Base-by-base conservation (phyloP, 768 basidiomycete species). In the Tricholoma terreum region DNA sequence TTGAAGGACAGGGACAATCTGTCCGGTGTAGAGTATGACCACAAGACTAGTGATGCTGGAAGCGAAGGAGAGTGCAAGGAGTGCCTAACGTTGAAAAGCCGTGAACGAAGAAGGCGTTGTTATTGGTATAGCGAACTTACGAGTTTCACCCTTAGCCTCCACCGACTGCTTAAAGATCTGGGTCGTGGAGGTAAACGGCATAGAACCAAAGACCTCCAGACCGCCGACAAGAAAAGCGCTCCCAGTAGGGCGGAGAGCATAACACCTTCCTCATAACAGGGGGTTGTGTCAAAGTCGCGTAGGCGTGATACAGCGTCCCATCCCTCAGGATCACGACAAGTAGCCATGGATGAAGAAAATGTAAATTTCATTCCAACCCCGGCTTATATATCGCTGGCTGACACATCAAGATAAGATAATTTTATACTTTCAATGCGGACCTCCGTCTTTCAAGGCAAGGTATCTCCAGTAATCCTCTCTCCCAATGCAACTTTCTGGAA, bases 401-500 rank as follows among this genome's bases (percentile, higher is more conserved):
- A 34, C 34, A 56, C 48, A 50, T 52, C 45, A 22, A 27, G 19
- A 27, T 45, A 22, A 51, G 24, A 42, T 38, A 31, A 19, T 40
- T 50, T 48, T 9, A 56, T 56, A 14, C 4, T n/a, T n/a, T n/a
- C 42, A 48, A 49, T 46, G 38, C 34, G 40, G 59, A 21, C 22
- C 12, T 35, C 10, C 6, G 19, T 17, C 15, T 55, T 34, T 53
- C 48, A 72, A 4, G 94, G 94, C 50, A 96, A 73, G 35, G 59
- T 60, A 71, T 95, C 92, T 12, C 84, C 80, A 24, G 68, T 67
- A 22, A 82, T 73, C 42, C 72, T 66, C 54, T 90, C 84, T 21
- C 91, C 94, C 36, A 89, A 76, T 0, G 93, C 91, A 17, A 94
- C 80, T 57, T 76, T 75, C 69, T 84, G 86, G 68, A 98, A 85